Evolutionary conservation across 129 eudicot species (phyloP).

Genomic region (Helianthus annuus): HanXRQr2.0-SUNRISE NC_035444.2:137711349-137711848

Average conservation of each 20-base stretch:
- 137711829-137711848: no score
- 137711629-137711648: neutral
- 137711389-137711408: neutral
- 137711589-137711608: neutral
- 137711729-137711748: neutral
- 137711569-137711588: neutral
- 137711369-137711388: neutral
- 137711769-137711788: neutral
- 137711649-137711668: neutral
- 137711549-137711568: no score
- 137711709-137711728: neutral
- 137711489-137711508: neutral
- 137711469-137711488: neutral
- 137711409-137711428: neutral
- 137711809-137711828: neutral
- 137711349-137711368: neutral
- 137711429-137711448: neutral
- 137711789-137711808: neutral
- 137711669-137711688: neutral
- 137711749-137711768: neutral
- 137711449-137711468: neutral
- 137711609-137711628: neutral
- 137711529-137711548: neutral
- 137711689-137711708: neutral
- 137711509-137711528: neutral